A percentile compares a stretch with the other conserved stretches of the same genome.
These are phyloP conservation scores for Agrocybe praecox DNA, from an alignment of 768 basidiomycete genomes.

Conservation along the genomic window DNA sequence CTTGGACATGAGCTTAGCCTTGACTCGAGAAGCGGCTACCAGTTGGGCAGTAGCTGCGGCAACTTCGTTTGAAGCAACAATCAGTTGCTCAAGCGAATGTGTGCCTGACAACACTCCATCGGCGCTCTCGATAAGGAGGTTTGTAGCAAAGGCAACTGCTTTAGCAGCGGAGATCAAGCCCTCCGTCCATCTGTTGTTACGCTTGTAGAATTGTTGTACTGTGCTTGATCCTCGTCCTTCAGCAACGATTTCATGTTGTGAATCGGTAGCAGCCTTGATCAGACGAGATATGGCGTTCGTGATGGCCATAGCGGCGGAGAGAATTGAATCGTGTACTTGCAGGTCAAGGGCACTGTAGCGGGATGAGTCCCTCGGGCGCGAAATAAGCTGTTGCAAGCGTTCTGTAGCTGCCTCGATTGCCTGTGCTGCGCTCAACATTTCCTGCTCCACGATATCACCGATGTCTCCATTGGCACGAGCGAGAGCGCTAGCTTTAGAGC, in stretches of 20 bases:
- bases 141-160: conserved; percentile 96
- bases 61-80: conserved; percentile 99
- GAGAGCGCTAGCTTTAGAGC: conserved; percentile 66
- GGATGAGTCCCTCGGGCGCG: conserved; percentile 84
- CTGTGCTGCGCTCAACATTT: conserved; percentile 91
- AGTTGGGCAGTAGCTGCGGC: conserved; percentile 97
- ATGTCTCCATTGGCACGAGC: conserved; percentile 88
- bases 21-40: conserved; percentile 97
- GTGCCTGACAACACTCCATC: conserved; percentile 97
- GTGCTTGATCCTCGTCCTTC: conserved; percentile 94
- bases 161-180: conserved; percentile 98
- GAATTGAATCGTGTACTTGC: conserved; percentile 97
- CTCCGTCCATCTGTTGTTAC: conserved; percentile 99
- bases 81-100: conserved; percentile 96
- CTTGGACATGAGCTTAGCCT: conserved; percentile 98
- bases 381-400: conserved; percentile 89
- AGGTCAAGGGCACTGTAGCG: conserved; percentile 90
- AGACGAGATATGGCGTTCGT: conserved; percentile 93
- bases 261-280: conserved; percentile 95
- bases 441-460: conserved; percentile 93
- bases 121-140: conserved; percentile 93
- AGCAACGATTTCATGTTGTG: conserved; percentile 96
- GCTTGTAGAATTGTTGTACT: conserved; percentile 97
- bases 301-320: conserved; percentile 92
- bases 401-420: conserved; percentile 94